These are phyloP conservation scores for Sapria himalayana DNA, from an alignment of 345 rosid species.

Conservation along the genomic window DNA sequence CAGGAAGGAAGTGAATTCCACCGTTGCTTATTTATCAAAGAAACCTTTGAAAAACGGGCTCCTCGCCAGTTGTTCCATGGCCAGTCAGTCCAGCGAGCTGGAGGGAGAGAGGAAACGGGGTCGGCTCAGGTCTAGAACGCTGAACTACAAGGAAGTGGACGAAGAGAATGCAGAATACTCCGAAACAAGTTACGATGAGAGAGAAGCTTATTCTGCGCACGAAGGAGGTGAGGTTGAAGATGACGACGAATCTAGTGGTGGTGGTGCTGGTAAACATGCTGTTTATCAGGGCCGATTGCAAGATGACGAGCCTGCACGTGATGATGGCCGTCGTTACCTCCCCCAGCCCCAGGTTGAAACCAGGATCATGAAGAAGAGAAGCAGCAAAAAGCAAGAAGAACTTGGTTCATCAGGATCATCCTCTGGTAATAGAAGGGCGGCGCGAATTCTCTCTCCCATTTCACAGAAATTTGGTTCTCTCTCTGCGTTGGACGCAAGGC, in stretches of 20 bases:
- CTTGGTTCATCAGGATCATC: slow-evolving; percentile 90
- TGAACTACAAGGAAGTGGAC: slow-evolving; percentile 87
- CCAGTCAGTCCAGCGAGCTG: slow-evolving; percentile 28
- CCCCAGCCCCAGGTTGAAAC: slow-evolving; percentile 27
- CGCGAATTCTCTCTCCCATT: slow-evolving; percentile 65
- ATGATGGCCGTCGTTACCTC: slow-evolving; percentile 31
- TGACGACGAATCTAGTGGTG: slow-evolving; percentile 61
- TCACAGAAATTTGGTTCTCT: slow-evolving; percentile 88
- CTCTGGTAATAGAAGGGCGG: slow-evolving; percentile 41
- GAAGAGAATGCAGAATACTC: slow-evolving; percentile 73
- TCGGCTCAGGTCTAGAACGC: slow-evolving; percentile 68
- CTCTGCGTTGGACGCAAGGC: slow-evolving; percentile 89
- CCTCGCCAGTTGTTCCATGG: slow-evolving; percentile 25
- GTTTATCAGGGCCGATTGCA: slow-evolving; percentile 51
- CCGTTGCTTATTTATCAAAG: slow-evolving; percentile 58
- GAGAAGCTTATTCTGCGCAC: slow-evolving; percentile 47
- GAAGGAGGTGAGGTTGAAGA: slow-evolving; percentile 76
- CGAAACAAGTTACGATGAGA: slow-evolving; percentile 81
- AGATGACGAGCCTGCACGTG: slow-evolving; percentile 44
- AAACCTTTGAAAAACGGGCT: slow-evolving; percentile 62
- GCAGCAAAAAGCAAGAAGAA: slow-evolving; percentile 30
- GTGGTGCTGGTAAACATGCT: slow-evolving; percentile 33
- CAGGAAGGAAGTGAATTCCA: slow-evolving; percentile 55
- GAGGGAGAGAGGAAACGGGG: slow-evolving; percentile 71
- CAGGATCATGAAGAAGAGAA: slow-evolving; percentile 28